Evolutionary conservation across 257 asterid species (phyloP).

Genomic region (Salvia rosmarinus): DNA sequence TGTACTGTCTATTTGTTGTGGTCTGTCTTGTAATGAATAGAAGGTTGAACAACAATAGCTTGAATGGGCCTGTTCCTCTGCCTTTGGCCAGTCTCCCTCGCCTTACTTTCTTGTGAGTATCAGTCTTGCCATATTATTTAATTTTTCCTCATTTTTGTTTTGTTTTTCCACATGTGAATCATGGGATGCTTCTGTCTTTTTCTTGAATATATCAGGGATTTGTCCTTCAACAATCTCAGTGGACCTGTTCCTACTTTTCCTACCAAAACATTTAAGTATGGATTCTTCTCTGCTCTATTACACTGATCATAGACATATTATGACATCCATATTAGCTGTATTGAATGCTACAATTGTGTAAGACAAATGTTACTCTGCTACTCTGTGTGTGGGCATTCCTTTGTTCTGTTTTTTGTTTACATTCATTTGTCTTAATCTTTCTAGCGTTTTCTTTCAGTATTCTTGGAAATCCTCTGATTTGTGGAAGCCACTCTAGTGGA

Average conservation of each 20-base stretch:
- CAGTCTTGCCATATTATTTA: conserved; percentile 19
- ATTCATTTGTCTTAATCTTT: conserved; percentile 14
- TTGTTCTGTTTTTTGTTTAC: not conserved
- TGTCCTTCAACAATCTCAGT: conserved; percentile 90
- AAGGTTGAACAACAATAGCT: conserved; percentile 92
- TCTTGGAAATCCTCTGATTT: conserved; percentile 77
- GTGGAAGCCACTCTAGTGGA: conserved; percentile 69
- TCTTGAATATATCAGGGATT: conserved; percentile 61
- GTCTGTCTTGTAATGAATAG: conserved; percentile 67
- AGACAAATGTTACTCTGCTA: conserved; percentile 23
- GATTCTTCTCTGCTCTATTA: conserved; percentile 31
- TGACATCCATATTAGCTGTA: conserved; percentile 1
- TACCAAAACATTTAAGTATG: conserved; percentile 85
- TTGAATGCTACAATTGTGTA: conserved; percentile 26
- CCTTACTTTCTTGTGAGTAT: conserved; percentile 96
- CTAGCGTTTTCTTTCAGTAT: conserved; percentile 46
- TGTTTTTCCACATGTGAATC: conserved; percentile 35
- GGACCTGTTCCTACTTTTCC: conserved; percentile 82
- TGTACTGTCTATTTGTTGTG: conserved; percentile 38
- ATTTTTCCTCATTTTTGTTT: conserved; percentile 29
- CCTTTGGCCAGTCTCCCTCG: conserved; percentile 77
- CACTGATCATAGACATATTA: not conserved
- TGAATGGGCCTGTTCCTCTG: conserved; percentile 81
- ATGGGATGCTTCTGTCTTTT: conserved; percentile 25
- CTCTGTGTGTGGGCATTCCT: not conserved